phyloP scores from a whole-genome alignment of 169 alveolate genomes.

The Eimeria maxima region DNA sequence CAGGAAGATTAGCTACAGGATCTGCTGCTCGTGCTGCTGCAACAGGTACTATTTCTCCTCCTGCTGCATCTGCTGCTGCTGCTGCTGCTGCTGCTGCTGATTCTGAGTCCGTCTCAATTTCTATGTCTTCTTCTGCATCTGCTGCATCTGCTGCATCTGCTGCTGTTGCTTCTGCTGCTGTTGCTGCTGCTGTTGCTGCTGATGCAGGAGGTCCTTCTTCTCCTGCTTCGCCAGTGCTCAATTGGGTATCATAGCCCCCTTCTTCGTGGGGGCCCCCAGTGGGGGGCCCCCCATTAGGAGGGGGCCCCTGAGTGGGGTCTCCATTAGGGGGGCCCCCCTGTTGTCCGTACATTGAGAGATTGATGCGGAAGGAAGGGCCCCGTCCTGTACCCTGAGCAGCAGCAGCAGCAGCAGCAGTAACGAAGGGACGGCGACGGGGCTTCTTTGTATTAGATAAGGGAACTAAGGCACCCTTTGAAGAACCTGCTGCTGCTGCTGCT shows the following conservation, averaged over 20 bases:
- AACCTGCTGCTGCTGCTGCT: no score
- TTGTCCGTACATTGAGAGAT: not conserved
- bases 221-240: not conserved
- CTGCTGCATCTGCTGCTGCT: no score
- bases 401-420: not conserved
- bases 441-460: not conserved
- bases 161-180: not conserved
- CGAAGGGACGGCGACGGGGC: not conserved
- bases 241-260: not conserved
- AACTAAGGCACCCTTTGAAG: no score
- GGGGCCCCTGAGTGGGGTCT: no score
- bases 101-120: no score
- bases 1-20: not conserved
- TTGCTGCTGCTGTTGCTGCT: no score
- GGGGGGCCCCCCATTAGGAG: no score
- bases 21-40: constrained; percentile 30
- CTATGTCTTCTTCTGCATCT: not conserved
- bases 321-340: not conserved
- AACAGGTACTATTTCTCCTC: not conserved
- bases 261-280: not conserved
- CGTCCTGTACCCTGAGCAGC: not conserved
- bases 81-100: no score
- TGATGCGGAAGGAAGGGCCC: not conserved
- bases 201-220: no score
- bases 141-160: constrained; percentile 7